Evolutionary conservation across 2,329 filamentous ascomycete genomes (phyloP).

Genomic region (Chaetomiaceae sp.): DNA sequence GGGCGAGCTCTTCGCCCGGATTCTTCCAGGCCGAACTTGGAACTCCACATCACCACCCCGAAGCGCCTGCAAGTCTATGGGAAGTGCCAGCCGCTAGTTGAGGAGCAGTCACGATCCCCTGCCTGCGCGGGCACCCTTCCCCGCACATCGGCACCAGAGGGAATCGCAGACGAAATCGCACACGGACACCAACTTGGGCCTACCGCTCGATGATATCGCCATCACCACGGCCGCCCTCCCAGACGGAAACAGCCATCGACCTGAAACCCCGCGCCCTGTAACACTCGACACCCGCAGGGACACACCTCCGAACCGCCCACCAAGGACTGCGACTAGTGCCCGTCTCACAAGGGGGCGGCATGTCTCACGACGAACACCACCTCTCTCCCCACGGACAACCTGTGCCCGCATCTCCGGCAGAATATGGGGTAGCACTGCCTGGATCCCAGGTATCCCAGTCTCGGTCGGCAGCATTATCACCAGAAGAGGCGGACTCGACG

Average conservation of each 20-base stretch:
- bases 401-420: constrained; percentile 25
- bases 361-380: constrained; percentile 50
- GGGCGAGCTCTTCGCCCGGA: neutral
- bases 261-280: constrained; percentile 12
- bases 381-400: constrained; percentile 23
- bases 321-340: neutral
- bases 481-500: constrained; percentile 4
- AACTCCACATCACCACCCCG: neutral
- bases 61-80: constrained; percentile 45
- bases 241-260: neutral
- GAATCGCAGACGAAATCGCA: constrained; percentile 15
- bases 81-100: constrained; percentile 54
- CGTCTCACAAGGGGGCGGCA: constrained; percentile 32
- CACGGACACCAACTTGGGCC: neutral
- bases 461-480: constrained; percentile 9
- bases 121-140: constrained; percentile 34
- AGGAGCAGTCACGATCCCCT: constrained; percentile 49
- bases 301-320: constrained; percentile 8
- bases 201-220: constrained; percentile 16
- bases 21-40: neutral
- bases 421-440: constrained; percentile 28
- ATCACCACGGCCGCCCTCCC: neutral
- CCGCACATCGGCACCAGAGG: constrained; percentile 29
- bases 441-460: constrained; percentile 16
- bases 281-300: constrained; percentile 4